Evolutionary conservation across 1,284 basidiomycete species (phyloP).

Genomic region (Sphaerobolus stellatus): DNA sequence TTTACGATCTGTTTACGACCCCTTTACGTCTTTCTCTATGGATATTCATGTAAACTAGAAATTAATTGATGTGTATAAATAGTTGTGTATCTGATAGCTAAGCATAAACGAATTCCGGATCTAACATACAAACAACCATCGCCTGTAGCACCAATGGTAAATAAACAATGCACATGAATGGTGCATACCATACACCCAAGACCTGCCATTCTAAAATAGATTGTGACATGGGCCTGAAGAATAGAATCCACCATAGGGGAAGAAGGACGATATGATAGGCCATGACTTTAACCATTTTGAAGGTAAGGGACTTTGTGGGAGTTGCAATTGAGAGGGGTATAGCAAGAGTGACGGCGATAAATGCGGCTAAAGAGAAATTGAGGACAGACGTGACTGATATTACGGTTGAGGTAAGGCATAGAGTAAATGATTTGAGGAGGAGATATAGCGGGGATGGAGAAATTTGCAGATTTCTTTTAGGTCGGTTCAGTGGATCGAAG

Average conservation of each 20-base stretch:
- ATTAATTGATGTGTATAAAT: no score
- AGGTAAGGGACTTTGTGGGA: conserved; percentile 24
- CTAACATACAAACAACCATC: conserved; percentile 51
- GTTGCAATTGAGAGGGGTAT: conserved; percentile 53
- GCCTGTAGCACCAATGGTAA: conserved; percentile 69
- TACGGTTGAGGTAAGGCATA: conserved; percentile 78
- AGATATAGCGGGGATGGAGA: conserved; percentile 37
- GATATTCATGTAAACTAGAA: no score
- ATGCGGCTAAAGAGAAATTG: conserved; percentile 84
- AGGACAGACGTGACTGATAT: conserved; percentile 84
- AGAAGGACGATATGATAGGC: conserved; percentile 2
- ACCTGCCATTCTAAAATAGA: conserved; percentile 68
- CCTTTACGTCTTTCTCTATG: no score
- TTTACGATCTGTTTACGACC: no score
- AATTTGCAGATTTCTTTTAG: conserved; percentile 23
- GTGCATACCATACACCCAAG: conserved; percentile 71
- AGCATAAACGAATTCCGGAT: no score
- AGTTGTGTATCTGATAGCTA: no score
- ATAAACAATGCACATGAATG: conserved; percentile 71
- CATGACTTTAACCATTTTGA: conserved; percentile 7
- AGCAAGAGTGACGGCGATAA: conserved; percentile 62
- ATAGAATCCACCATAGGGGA: conserved; percentile 3
- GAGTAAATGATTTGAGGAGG: conserved; percentile 68
- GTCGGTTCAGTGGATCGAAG: conserved; percentile 7
- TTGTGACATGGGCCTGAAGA: conserved; percentile 1